A percentile compares a stretch with the other conserved stretches of the same genome.
These are phyloP conservation scores for Monilinia laxa DNA, from an alignment of 2,329 filamentous ascomycete species.

Conservation along the genomic window DNA sequence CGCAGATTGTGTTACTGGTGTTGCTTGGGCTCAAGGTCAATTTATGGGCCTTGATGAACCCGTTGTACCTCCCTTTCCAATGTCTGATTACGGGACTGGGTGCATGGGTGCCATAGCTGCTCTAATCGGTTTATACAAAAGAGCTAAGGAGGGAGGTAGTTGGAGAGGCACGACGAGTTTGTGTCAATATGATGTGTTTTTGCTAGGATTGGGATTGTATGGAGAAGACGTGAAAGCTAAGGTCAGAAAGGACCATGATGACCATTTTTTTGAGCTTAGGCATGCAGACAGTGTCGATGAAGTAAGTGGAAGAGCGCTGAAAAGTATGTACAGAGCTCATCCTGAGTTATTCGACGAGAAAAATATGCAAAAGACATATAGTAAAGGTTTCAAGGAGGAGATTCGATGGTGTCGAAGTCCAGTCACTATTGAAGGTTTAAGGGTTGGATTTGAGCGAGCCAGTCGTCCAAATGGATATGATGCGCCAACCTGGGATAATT, in stretches of 20 bases:
- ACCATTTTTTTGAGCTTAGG: constrained; percentile 35
- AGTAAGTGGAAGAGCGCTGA: constrained; percentile 36
- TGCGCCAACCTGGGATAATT: constrained; percentile 46
- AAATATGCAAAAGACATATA: constrained; percentile 36
- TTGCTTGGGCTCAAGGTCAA: constrained; percentile 50
- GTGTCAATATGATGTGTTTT: constrained; percentile 66
- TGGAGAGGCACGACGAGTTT: constrained; percentile 65
- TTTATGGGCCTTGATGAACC: constrained; percentile 63
- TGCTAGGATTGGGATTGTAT: constrained; percentile 61
- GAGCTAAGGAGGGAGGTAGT: constrained; percentile 62
- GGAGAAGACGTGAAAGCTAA: constrained; percentile 51
- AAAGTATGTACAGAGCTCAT: constrained; percentile 36
- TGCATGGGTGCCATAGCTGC: constrained; percentile 70
- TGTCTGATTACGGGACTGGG: constrained; percentile 68
- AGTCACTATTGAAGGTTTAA: constrained; percentile 36
- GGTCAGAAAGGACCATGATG: constrained; percentile 30
- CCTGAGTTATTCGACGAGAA: constrained; percentile 39
- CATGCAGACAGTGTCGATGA: constrained; percentile 40
- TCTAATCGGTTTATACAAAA: constrained; percentile 60
- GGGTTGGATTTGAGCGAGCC: constrained; percentile 37
- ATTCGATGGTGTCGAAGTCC: constrained; percentile 40
- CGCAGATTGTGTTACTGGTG: constrained; percentile 50
- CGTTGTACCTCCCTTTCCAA: constrained; percentile 64
- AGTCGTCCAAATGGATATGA: constrained; percentile 53
- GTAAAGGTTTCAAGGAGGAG: constrained; percentile 33